These are phyloP conservation scores for Lodderomyces pseudojiufengensis DNA, from an alignment of 1,139 yeast species.

Conservation along the genomic window DNA sequence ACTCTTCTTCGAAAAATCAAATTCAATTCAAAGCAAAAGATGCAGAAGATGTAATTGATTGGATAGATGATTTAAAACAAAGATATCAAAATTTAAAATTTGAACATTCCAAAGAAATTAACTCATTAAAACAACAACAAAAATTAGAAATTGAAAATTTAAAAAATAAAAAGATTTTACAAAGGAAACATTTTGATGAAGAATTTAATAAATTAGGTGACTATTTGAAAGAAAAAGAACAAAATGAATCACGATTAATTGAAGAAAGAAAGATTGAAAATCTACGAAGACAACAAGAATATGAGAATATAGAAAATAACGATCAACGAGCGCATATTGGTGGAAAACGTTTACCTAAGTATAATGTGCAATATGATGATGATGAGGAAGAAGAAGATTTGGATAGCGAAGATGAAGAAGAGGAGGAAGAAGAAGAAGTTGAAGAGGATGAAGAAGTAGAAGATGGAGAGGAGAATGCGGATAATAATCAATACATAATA, in stretches of 20 bases:
- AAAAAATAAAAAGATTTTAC: constrained; percentile 21
- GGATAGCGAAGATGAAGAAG: too few species aligned
- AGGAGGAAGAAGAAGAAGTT: constrained; percentile 10
- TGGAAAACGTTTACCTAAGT: not conserved
- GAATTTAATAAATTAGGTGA: constrained; percentile 38
- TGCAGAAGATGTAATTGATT: constrained; percentile 40
- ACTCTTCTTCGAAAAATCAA: too few species aligned
- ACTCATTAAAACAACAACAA: constrained; percentile 8
- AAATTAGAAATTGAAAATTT: constrained; percentile 2
- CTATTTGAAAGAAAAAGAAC: constrained; percentile 21
- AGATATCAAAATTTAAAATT: constrained; percentile 38
- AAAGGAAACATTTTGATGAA: constrained; percentile 32
- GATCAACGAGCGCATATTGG: not conserved
- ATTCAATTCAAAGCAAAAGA: constrained; percentile 4
- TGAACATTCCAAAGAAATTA: constrained; percentile 27
- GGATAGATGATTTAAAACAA: constrained; percentile 47
- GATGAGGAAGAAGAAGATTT: constrained; percentile 8
- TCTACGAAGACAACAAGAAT: constrained; percentile 5
- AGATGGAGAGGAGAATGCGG: too few species aligned
- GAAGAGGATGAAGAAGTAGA: constrained; percentile 10
- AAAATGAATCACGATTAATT: constrained; percentile 8
- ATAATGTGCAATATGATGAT: constrained; percentile 8
- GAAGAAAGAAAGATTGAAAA: constrained; percentile 3
- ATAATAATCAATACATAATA: too few species aligned
- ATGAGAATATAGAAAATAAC: constrained; percentile 1